Evolutionary conservation across 129 eudicot species (phyloP), one percentile per base, ranked within the genome.

Genomic region (Scalesia atractyloides): DNA sequence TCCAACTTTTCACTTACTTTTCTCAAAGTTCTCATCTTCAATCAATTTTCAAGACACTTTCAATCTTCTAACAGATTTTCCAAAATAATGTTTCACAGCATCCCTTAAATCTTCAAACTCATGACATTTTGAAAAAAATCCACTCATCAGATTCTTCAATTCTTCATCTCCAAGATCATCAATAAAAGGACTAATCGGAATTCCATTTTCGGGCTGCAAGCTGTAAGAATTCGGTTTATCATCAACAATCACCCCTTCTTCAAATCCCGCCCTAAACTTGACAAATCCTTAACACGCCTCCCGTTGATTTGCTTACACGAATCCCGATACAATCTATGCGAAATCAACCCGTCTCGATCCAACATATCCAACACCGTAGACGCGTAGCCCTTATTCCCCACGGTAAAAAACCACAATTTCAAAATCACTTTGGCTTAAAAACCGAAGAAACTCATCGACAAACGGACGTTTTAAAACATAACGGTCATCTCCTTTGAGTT

Each of bases 341-440:
- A 81, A 22, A 92, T 86, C 73, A 81, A 26, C 10, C 76, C 76
- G 8, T 69, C 82, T 69, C 71, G 13, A 70, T 92, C 97, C 33
- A 89, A 52, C 46, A 20, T 84, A 49, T 88, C 87, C 56, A 92
- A 51, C 20, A 92, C 93, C 46, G 80, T 58, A 2, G 96, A 84
- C 0, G 97, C 97, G 5, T 92, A 92, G 73, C 80, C 95, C 80
- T 86, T 79, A 3, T 89, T 65, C 7, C 98, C 98, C 0, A 96
- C 98, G 0, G 98, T 93, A 20, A 93, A 93, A 93, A 19, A 93
- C 76, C 49, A 89, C 98, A 6, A 93, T 70, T 69, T 93, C 98
- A 20, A 65, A 93, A 9, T 64, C 57, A 15, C 76, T 81, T 49
- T 67, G 26, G 15, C 84, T 75, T 22, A 93, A 34, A 44, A 66